Conservation (phyloP, 1,284 basidiomycete genomes). For the Fomitopsis pinicola region DNA sequence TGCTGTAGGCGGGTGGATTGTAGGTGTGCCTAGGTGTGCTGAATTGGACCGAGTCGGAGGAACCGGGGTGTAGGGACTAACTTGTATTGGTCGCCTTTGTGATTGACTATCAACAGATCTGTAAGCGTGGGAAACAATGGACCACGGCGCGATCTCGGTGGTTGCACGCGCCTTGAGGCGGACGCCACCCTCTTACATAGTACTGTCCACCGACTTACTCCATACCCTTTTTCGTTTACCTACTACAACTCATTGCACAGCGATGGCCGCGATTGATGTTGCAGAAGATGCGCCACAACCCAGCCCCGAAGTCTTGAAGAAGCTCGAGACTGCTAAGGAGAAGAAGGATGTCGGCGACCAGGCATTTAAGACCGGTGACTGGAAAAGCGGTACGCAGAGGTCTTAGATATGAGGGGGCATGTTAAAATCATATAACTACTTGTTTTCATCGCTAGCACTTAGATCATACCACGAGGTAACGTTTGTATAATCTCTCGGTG, state of each 20-base stretch:
- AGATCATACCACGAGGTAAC: constrained; percentile 61
- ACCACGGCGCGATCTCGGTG: background rate
- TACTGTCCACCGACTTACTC: background rate
- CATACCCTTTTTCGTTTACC: background rate
- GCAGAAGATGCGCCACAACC: constrained; percentile 1
- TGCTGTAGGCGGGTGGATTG: background rate
- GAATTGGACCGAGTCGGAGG: background rate
- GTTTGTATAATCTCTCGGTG: background rate
- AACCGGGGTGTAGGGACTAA: background rate
- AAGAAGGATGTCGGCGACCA: constrained; percentile 74
- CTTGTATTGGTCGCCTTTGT: background rate
- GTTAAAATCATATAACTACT: background rate
- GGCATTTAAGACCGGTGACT: constrained; percentile 65
- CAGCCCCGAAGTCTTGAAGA: constrained; percentile 33
- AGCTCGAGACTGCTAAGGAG: constrained; percentile 57
- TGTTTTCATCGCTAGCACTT: constrained; percentile 40
- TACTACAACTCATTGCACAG: background rate
- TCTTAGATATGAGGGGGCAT: background rate
- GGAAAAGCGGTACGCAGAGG: constrained; percentile 49
- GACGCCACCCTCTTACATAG: background rate
- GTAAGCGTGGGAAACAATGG: constrained; percentile 1
- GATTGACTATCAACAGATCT: background rate
- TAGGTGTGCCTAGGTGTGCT: background rate
- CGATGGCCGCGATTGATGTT: background rate
- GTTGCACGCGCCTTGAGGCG: background rate